Conservation (phyloP, 208 protist genomes). For the Acanthamoeba lenticulata region DNA sequence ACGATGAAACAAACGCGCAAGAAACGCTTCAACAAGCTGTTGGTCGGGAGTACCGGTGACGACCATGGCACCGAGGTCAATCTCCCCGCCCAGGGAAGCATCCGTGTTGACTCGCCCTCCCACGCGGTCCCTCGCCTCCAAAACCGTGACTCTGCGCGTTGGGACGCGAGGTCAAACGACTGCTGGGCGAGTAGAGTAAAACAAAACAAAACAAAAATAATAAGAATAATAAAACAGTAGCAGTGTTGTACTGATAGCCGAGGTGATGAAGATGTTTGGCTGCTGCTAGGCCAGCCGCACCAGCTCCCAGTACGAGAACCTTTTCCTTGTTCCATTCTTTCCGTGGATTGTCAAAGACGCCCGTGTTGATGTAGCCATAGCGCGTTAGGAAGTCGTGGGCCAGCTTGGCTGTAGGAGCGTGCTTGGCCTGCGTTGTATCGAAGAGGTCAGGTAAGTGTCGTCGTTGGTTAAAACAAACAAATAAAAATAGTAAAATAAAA, state of each 20-base stretch:
- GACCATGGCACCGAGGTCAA: conserved; percentile 66
- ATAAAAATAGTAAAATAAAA: neutral
- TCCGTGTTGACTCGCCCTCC: conserved; percentile 59
- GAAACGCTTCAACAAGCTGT: neutral
- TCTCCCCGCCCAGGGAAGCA: conserved; percentile 20
- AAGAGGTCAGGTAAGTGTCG: neutral
- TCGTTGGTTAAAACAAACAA: neutral
- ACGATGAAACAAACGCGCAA: too few relatives aligned
- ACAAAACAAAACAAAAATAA: neutral
- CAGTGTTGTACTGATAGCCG: conserved; percentile 62
- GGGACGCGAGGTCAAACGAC: neutral
- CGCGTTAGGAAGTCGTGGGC: conserved; percentile 68
- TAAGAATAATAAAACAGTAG: too few relatives aligned
- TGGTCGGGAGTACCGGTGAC: conserved; percentile 1
- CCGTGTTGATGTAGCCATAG: conserved; percentile 69
- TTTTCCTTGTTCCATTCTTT: conserved; percentile 65
- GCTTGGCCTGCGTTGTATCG: neutral
- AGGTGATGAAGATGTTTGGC: conserved; percentile 65
- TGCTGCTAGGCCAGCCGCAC: conserved; percentile 41
- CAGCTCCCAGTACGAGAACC: conserved; percentile 45
- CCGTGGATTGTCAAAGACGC: conserved; percentile 63
- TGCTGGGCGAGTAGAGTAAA: neutral
- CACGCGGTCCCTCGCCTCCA: conserved; percentile 59
- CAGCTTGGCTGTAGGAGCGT: conserved; percentile 10
- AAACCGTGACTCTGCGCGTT: conserved; percentile 32